Evolutionary conservation across 306 rosid species (phyloP).

Genomic region (Vigna unguiculata): DNA sequence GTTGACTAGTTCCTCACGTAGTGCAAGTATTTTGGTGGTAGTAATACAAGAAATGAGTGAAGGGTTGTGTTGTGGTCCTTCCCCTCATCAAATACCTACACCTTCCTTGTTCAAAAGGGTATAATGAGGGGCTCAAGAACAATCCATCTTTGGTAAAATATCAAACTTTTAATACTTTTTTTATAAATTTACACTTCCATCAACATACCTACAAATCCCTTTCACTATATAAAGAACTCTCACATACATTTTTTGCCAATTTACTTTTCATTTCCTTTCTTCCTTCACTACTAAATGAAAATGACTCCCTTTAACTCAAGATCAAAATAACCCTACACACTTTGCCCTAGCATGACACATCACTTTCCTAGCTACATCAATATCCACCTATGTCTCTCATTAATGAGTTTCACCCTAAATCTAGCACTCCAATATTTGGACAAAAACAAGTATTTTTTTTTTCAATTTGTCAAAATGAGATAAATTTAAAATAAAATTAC

Average conservation of each 20-base stretch:
- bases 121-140: constrained; percentile 52
- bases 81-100: constrained; percentile 61
- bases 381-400: constrained; percentile 34
- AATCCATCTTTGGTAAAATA: constrained; percentile 41
- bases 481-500: too few relatives aligned
- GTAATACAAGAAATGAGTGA: constrained; percentile 76
- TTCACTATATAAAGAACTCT: constrained; percentile 33
- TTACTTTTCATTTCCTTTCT: constrained; percentile 44
- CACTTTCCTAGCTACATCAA: constrained; percentile 47
- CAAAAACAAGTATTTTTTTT: too few relatives aligned
- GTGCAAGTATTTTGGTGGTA: constrained; percentile 60
- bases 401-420: constrained; percentile 40
- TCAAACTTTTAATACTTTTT: constrained; percentile 19
- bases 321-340: constrained; percentile 49
- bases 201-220: constrained; percentile 35
- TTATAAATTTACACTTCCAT: constrained; percentile 25
- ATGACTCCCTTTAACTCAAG: constrained; percentile 28
- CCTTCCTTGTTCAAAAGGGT: constrained; percentile 57
- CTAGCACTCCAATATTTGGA: constrained; percentile 29
- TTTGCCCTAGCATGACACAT: constrained; percentile 48
- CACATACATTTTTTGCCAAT: neutral
- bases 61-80: constrained; percentile 58
- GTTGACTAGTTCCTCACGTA: constrained; percentile 65
- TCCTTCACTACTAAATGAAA: constrained; percentile 41
- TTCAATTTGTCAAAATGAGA: too few relatives aligned